A percentile compares a stretch with the other conserved stretches of the same genome.
Conservation (phyloP, 805 yeast species). For the Priceomyces haplophilus region DNA sequence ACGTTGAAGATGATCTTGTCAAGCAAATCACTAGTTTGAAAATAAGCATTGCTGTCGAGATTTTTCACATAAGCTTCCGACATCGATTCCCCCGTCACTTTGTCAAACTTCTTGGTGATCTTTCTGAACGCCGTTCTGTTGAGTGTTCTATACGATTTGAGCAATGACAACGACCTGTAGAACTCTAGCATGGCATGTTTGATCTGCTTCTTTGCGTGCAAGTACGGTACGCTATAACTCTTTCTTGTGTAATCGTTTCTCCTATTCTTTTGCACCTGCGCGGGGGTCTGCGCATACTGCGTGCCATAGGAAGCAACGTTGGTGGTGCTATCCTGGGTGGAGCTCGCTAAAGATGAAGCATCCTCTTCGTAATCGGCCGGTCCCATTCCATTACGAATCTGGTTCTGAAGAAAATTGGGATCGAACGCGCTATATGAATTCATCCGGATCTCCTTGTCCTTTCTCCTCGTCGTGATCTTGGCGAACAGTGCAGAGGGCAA, state of each 20-base stretch:
- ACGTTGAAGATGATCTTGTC: constrained; percentile 60
- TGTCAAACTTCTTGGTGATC: constrained; percentile 87
- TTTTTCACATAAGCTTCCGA: constrained; percentile 53
- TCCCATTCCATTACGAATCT: constrained; percentile 33
- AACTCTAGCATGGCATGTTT: constrained; percentile 68
- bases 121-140: constrained; percentile 89
- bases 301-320: not conserved
- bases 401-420: constrained; percentile 34
- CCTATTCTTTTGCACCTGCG: constrained; percentile 21
- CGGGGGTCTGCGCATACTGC: constrained; percentile 13
- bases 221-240: constrained; percentile 50
- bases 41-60: constrained; percentile 51
- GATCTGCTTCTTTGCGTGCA: constrained; percentile 62
- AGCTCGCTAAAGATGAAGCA: constrained; percentile 12
- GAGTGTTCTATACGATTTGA: constrained; percentile 66
- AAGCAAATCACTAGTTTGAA: constrained; percentile 61
- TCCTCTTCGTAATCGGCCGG: constrained; percentile 7
- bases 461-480: constrained; percentile 12
- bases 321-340: constrained; percentile 8
- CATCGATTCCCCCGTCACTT: constrained; percentile 49
- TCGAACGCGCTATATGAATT: constrained; percentile 18
- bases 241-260: constrained; percentile 49
- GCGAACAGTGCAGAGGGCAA: constrained; percentile 37
- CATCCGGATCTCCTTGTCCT: constrained; percentile 12
- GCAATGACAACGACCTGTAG: constrained; percentile 67